phyloP scores from a whole-genome alignment of 176 grass and related monocot genomes.

The Cymbopogon citratus region DNA sequence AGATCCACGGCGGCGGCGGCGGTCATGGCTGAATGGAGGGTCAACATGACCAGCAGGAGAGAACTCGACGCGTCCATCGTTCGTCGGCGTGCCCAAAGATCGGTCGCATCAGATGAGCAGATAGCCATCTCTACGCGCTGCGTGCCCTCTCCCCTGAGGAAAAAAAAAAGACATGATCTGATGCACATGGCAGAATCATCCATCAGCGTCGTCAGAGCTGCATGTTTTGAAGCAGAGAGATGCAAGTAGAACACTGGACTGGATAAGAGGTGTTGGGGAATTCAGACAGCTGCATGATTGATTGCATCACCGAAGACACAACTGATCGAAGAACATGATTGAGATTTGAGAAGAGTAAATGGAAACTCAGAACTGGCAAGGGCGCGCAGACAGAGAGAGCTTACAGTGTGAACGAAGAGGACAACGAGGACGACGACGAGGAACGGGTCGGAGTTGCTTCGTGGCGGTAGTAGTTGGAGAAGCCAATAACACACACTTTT shows the following conservation, averaged over 20 bases:
- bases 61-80: slow-evolving; percentile 31
- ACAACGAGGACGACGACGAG: neutral
- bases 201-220: neutral
- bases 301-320: neutral
- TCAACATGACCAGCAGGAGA: slow-evolving; percentile 30
- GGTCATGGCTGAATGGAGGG: slow-evolving; percentile 20
- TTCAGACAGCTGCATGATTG: neutral
- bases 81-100: neutral
- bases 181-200: neutral
- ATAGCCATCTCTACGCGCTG: neutral
- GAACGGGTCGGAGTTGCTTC: neutral
- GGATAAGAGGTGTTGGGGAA: no score
- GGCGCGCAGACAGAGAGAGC: no score
- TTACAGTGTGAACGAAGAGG: neutral
- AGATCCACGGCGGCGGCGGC: neutral
- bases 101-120: neutral
- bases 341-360: neutral
- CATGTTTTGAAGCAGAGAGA: neutral
- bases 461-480: slow-evolving; percentile 19
- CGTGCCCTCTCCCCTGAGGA: no score
- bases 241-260: neutral
- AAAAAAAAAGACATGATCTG: neutral
- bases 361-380: no score
- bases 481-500: neutral
- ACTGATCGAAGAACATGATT: neutral